Base-by-base conservation (phyloP, 345 rosid genomes). In the Acer yangbiense region DNA sequence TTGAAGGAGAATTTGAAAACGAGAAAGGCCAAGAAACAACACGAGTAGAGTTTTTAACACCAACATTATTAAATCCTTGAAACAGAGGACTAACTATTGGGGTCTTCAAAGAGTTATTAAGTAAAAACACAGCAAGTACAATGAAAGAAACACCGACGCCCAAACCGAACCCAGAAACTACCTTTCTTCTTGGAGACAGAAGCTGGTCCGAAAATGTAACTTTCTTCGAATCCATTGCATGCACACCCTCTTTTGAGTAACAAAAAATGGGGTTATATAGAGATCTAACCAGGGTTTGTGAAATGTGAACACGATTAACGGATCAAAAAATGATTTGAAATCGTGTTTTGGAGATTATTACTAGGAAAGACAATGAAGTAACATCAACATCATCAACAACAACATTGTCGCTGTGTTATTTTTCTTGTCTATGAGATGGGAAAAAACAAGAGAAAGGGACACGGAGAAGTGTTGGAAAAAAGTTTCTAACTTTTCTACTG, bases 141-240 rank as follows among this genome's bases (percentile, higher is more conserved):
- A 86, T 52, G 32, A 90, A 70, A 44, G 90, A 83, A 70, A 83
- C 90, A 4, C 78, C 81, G 23, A 90, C 71, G 69, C 91, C 88
- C 72, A 89, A 75, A 58, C 86, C 81, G 75, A 89, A 82, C 69
- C 92, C 87, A 35, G 89, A 84, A 54, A 87, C 77, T 9, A 82
- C 80, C 82, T 82, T 88, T 32, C 86, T 79, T 25, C 77, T 86
- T 1, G 88, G 71, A 20, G 84, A 80, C 18, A 86, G 64, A 72
- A 85, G 68, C 80, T 85, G 90, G 75, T 88, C 91, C 20, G 89
- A 61, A 67, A 87, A 85, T 44, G 71, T 9, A 39, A 72, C 83
- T 75, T 81, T 88, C 6, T 68, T 81, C 46, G 88, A 69, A 68
- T 87, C 90, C 97, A 90, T 90, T 21, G 25, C 64, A 14, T 27